Conservation (phyloP, 2,329 filamentous ascomycete genomes). For the Alternaria gaisen region DNA sequence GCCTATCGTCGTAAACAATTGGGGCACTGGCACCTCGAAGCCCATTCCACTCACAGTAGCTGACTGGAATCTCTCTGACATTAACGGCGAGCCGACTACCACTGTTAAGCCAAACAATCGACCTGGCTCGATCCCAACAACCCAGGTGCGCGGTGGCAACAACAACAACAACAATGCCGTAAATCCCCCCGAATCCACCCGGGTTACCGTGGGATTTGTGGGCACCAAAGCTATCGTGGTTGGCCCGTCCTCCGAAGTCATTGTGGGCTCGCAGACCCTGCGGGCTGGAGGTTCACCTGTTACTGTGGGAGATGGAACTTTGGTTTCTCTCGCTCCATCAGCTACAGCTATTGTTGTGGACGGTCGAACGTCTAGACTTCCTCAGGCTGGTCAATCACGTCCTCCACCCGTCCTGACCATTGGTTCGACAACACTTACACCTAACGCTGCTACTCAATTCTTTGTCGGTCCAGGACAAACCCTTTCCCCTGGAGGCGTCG, state of each 20-base stretch:
- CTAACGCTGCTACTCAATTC: constrained; percentile 58
- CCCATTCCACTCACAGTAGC: constrained; percentile 21
- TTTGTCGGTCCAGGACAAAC: constrained; percentile 52
- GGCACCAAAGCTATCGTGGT: constrained; percentile 42
- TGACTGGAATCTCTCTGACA: constrained; percentile 22
- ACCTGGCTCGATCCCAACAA: constrained; percentile 12
- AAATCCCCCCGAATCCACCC: constrained; percentile 20
- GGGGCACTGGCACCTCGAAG: constrained; percentile 14
- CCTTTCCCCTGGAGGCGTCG: constrained; percentile 52
- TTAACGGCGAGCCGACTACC: constrained; percentile 11
- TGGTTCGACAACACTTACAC: constrained; percentile 52
- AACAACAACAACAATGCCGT: constrained; percentile 8
- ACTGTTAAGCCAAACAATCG: constrained; percentile 7
- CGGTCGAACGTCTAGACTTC: constrained; percentile 37
- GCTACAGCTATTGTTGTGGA: constrained; percentile 43
- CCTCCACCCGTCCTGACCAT: constrained; percentile 53
- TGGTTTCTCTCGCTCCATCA: constrained; percentile 41
- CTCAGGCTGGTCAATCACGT: constrained; percentile 18
- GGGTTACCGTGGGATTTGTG: constrained; percentile 36
- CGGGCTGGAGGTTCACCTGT: constrained; percentile 47
- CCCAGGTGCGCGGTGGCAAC: constrained; percentile 8
- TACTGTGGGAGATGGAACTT: constrained; percentile 44
- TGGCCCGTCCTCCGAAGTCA: constrained; percentile 43
- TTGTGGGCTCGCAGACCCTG: constrained; percentile 48
- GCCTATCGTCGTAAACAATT: constrained; percentile 19